Evolutionary conservation across 305 asterid genomes (phyloP), one percentile per base, ranked within the genome.

Genomic region (Fraxinus angustifolia): DNA sequence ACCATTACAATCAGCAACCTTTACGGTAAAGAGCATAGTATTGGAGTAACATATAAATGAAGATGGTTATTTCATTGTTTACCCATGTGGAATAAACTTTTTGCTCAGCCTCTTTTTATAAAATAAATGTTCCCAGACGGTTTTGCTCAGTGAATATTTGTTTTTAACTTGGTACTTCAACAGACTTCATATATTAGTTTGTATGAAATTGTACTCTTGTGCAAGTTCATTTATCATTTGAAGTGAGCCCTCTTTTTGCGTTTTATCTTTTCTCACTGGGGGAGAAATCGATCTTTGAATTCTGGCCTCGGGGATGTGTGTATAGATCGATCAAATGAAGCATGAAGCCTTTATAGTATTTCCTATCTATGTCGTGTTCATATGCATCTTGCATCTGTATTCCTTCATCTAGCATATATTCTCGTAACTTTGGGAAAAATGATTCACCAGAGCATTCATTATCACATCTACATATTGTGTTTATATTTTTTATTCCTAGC

Each of bases 1-100:
- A 77, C 75, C 93, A 90, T 79, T 90, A 90, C 88, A 90, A 90
- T 85, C 94, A 92, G 85, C 96, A 92, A 77, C 96, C 93, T 0
- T 83, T 53, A 34, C 83, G 93, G 87, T 90, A 81, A 87, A 56
- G 82, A 21, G 16, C 34, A 6, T 12, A 42, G n/a, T 19, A 11
- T 62, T 58, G n/a, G 33, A 10, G 38, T 10, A 26, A 11, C 26
- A 17, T 74, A 74, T 19, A 10, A 3, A 62, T 40, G 82, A 0
- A 48, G 56, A 48, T 45, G 34, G 35, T 11, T 30, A 2, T 73
- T 70, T 48, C 3, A 76, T 42, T 33, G 35, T 30, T 68, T 68
- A 34, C 74, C 35, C 73, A 38, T 26, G 38, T 12, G 11, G 60
- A 28, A 75, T 75, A 12, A 75, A 53, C 65, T 31, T 40, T 34